phyloP scores from a whole-genome alignment of 108 stramenopile species.

The Cyclotella baltica region DNA sequence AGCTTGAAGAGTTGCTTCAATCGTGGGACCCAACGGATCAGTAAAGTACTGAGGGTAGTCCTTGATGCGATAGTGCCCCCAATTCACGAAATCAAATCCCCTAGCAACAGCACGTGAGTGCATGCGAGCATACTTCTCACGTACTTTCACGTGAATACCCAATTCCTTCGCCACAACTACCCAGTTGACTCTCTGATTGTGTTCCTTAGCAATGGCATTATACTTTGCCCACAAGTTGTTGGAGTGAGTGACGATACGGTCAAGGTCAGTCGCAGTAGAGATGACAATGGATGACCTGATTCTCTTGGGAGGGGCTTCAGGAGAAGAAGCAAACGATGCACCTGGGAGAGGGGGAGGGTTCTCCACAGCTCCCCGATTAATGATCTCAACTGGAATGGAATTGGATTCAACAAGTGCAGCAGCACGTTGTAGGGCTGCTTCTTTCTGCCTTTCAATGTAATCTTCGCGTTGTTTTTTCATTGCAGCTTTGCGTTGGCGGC shows the following conservation, averaged over 20 bases:
- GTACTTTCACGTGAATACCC: slow-evolving; percentile 88
- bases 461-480: slow-evolving; percentile 68
- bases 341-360: slow-evolving; percentile 10
- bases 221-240: slow-evolving; percentile 88
- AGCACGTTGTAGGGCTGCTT: slow-evolving; percentile 72
- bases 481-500: slow-evolving; percentile 62
- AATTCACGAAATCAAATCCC: slow-evolving; percentile 73
- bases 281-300: slow-evolving; percentile 79
- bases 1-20: slow-evolving; percentile 1
- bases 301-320: slow-evolving; percentile 49
- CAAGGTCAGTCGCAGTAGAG: slow-evolving; percentile 73
- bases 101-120: slow-evolving; percentile 76
- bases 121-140: slow-evolving; percentile 89
- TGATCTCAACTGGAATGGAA: slow-evolving; percentile 82
- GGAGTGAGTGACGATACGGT: slow-evolving; percentile 81
- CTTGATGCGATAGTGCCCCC: slow-evolving; percentile 49
- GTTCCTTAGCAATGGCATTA: slow-evolving; percentile 87
- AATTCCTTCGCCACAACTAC: slow-evolving; percentile 80
- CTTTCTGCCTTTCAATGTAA: slow-evolving; percentile 75
- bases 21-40: slow-evolving; percentile 20
- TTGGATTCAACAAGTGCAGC: slow-evolving; percentile 77
- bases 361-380: slow-evolving; percentile 34
- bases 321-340: slow-evolving; percentile 1
- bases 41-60: slow-evolving; percentile 40
- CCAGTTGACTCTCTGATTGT: slow-evolving; percentile 89